A percentile compares a stretch with the other conserved stretches of the same genome.
Conservation (phyloP, 1,284 basidiomycete genomes). For the Trichosporon sp. region DNA sequence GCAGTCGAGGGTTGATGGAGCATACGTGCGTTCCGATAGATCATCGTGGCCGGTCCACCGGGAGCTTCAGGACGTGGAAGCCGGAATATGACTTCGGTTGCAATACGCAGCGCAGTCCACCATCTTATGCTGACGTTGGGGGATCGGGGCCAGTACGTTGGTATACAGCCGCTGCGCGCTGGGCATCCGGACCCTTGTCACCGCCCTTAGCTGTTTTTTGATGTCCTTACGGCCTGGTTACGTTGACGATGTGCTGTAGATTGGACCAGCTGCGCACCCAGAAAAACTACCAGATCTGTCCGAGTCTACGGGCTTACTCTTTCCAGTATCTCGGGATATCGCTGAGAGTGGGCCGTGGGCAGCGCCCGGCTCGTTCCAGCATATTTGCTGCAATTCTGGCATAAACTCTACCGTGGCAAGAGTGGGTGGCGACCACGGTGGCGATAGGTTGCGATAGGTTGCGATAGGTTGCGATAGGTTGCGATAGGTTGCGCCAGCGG, state of each 20-base stretch:
- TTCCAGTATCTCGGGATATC: neutral
- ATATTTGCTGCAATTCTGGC: neutral
- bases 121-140: neutral
- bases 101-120: neutral
- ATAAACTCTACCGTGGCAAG: neutral
- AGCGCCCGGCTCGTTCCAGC: no score
- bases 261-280: neutral
- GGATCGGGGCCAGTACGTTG: neutral
- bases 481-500: no score
- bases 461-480: no score
- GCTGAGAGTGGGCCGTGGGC: neutral
- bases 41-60: neutral
- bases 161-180: no score
- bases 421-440: neutral
- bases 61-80: neutral
- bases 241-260: neutral
- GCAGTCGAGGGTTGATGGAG: neutral
- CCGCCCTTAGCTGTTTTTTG: neutral
- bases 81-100: neutral
- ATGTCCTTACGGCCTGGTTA: neutral
- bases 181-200: neutral
- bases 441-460: no score
- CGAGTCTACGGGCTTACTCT: neutral
- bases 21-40: neutral
- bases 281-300: neutral